Base-by-base conservation (phyloP, 2,329 filamentous ascomycete species). In the Alternaria burnsii region DNA sequence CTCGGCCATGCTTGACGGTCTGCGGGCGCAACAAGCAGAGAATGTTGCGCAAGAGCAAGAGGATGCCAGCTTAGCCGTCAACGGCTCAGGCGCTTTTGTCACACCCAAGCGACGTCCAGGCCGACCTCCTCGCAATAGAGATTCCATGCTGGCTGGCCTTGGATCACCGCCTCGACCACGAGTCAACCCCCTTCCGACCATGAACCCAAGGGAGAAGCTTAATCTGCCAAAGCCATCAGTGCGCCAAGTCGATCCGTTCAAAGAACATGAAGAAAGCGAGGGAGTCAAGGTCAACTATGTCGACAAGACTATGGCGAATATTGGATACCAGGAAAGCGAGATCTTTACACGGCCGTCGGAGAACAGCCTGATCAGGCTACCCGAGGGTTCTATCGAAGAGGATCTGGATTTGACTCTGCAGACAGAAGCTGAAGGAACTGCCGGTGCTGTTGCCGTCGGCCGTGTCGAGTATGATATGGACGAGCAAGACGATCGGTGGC, bases 401-500 rank as follows among this genome's bases (percentile, higher is more conserved):
- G 88, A 90, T 66, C 79, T 89, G 20, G 87, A 88, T 62, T 77
- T 87, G 51, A 80, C 82, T 20, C 73, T 85, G 18, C 87, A 85
- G 63, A 82, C 82, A 18, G 90, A 91, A 50, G 86, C 85, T 9
- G 89, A 91, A 46, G 75, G 81, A 6, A 83, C 85, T 54, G 79
- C 82, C 40, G 82, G 82, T 18, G 86, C 76, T 4, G 74, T 80
- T 20, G 73, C 78, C 11, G 74, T 96, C 40, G 92, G 93, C 12
- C 89, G 92, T 58, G 95, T 99, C 20, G 95, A 99, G 76, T 99
- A 99, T 77, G 95, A 99, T 78, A 99, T 99, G 95, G 95, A 99
- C 74, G 95, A 99, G 79, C 95, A 99, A 75, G 95, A 99, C 77
- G 93, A 97, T 68, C 93, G 94, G 81, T 99, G 95, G 95, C 83